Percentiles rank a stretch among this genome's conserved stretches.
These are phyloP conservation scores for Endothia cerciana DNA, from an alignment of 2,329 filamentous ascomycete species.

Conservation along the genomic window DNA sequence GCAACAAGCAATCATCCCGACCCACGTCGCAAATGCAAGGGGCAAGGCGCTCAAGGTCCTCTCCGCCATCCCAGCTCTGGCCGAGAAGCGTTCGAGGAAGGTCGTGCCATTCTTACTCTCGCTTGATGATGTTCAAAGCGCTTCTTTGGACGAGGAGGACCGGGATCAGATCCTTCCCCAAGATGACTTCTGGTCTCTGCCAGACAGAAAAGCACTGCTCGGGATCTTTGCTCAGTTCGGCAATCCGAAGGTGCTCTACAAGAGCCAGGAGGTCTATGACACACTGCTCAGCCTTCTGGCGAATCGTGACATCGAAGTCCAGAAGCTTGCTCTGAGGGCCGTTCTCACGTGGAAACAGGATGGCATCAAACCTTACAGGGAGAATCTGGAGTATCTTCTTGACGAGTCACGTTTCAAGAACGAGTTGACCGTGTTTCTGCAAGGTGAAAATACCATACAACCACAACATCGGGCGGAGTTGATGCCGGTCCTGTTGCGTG, in stretches of 20 bases:
- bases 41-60: slow-evolving; percentile 81
- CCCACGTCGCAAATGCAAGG: slow-evolving; percentile 62
- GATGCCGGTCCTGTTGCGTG: slow-evolving; percentile 83
- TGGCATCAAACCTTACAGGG: slow-evolving; percentile 75
- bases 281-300: slow-evolving; percentile 76
- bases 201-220: slow-evolving; percentile 84
- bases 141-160: slow-evolving; percentile 41
- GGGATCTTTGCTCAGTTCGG: slow-evolving; percentile 80
- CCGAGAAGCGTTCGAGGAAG: slow-evolving; percentile 83
- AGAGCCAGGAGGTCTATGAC: slow-evolving; percentile 73
- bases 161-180: slow-evolving; percentile 46
- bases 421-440: slow-evolving; percentile 87
- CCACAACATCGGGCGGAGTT: slow-evolving; percentile 72
- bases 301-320: slow-evolving; percentile 89
- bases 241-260: slow-evolving; percentile 85
- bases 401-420: slow-evolving; percentile 93
- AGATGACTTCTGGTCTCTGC: slow-evolving; percentile 65
- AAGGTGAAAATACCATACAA: slow-evolving; percentile 73
- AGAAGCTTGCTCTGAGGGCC: slow-evolving; percentile 81
- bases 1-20: slow-evolving; percentile 56
- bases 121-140: slow-evolving; percentile 68
- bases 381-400: slow-evolving; percentile 82
- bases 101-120: slow-evolving; percentile 84
- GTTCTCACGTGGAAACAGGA: slow-evolving; percentile 88
- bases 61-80: slow-evolving; percentile 71